Evolutionary conservation across 2,329 filamentous ascomycete species (phyloP), one percentile per base, ranked within the genome.

Genomic region (Colletotrichum aenigma): DNA sequence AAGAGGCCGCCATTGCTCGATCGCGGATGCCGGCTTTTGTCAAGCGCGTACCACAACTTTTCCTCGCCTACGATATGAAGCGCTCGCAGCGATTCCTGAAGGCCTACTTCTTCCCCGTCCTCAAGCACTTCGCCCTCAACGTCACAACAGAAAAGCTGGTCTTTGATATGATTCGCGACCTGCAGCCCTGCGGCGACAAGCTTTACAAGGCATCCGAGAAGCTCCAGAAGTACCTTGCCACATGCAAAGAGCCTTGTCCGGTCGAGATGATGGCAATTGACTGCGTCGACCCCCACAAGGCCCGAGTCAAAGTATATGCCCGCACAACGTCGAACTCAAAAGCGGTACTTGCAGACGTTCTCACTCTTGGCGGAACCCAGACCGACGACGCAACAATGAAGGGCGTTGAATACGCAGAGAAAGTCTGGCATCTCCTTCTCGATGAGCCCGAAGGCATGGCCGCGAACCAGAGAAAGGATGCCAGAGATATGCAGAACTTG

Each of bases 241-340:
- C 24, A 6, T 74, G 78, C 61, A 74, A 52, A 26, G 66, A 75
- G 4, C 79, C 76, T 3, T 76, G 77, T 2, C 69, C 75, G 6
- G 78, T 80, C 1, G 79, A 78, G 36, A 73, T 79, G 24, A 79
- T 80, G 13, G 79, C 78, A 6, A 79, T 80, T 21, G 79, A 80
- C 60, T 80, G 79, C 56, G 16, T 80, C 21, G 74, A 70, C n/a
- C 79, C 78, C 16, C 58, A 75, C 55, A 73, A 76, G 13, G 80
- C 79, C 10, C 69, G 79, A 55, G 75, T 81, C 30, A 80, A 81
- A 64, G 71, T 81, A 28, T 81, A 80, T 38, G 79, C 79, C 6
- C 75, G 77, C 10, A 74, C 77, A 21, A 61, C 28, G 1, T 71
- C 58, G 7, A 81, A 81, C 26, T 77, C 76, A 0, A 77, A 74